Conservation (phyloP, 78 protist genomes). For the Cyanophora paradoxa region DNA sequence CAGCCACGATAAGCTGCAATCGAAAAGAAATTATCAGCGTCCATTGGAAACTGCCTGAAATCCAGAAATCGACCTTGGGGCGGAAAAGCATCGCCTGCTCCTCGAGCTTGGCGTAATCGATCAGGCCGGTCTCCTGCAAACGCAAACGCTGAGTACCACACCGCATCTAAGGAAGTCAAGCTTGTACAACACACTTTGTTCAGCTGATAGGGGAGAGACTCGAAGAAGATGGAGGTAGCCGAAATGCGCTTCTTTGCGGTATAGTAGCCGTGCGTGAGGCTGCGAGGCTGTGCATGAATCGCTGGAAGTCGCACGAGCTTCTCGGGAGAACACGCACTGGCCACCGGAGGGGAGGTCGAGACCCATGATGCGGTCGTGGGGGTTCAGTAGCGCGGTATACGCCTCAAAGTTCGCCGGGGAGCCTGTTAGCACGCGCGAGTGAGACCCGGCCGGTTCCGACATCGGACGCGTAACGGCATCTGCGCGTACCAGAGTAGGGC, state of each 20-base stretch:
- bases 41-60: too few species aligned
- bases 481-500: conserved; percentile 51
- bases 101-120: conserved; percentile 94
- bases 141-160: too few species aligned
- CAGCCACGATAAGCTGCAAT: conserved; percentile 87
- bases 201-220: conserved; percentile 94
- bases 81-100: conserved; percentile 77
- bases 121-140: conserved; percentile 86
- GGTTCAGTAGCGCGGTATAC: conserved; percentile 86
- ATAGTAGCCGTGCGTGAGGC: conserved; percentile 93
- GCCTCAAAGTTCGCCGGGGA: conserved; percentile 94
- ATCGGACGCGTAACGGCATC: too few species aligned
- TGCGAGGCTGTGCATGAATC: too few species aligned
- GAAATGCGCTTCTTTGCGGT: conserved; percentile 85
- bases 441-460: too few species aligned
- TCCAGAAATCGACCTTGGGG: too few species aligned
- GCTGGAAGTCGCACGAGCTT: too few species aligned
- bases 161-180: too few species aligned
- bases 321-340: conserved; percentile 68
- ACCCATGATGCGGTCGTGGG: conserved; percentile 99
- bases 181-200: too few species aligned
- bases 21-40: too few species aligned
- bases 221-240: conserved; percentile 94
- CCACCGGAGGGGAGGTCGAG: conserved; percentile 98
- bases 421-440: too few species aligned